These are phyloP conservation scores for Ceriops decandra DNA, from an alignment of 345 rosid genomes.

Conservation along the genomic window DNA sequence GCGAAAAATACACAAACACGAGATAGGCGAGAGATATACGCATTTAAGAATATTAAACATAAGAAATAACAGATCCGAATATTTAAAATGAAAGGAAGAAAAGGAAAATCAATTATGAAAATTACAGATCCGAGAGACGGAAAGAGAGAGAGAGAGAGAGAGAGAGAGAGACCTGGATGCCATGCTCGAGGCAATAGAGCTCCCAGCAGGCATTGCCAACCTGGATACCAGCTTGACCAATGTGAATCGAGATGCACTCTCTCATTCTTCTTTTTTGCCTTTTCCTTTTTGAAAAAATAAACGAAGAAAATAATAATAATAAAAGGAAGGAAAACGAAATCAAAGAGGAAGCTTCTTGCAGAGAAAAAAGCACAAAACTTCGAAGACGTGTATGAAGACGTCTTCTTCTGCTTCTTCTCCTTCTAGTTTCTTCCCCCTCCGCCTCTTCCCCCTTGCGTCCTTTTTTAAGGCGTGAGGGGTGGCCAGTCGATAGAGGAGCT, in stretches of 20 bases:
- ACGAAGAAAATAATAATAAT: neutral
- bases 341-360: neutral
- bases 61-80: neutral
- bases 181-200: slow-evolving; percentile 32
- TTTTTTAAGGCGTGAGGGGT: too few species aligned
- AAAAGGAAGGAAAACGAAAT: neutral
- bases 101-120: neutral
- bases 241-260: slow-evolving; percentile 33
- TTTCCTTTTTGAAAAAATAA: too few species aligned
- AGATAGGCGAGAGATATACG: too few species aligned
- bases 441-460: too few species aligned
- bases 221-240: slow-evolving; percentile 31
- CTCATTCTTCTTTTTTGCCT: slow-evolving; percentile 16
- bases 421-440: too few species aligned
- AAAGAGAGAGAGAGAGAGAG: neutral
- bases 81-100: neutral
- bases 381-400: slow-evolving; percentile 32
- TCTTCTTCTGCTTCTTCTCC: slow-evolving; percentile 10
- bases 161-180: slow-evolving; percentile 17
- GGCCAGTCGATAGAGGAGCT: too few species aligned
- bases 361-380: neutral
- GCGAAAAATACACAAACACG: too few species aligned
- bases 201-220: slow-evolving; percentile 35
- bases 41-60: too few species aligned
- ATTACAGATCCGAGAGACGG: neutral